Percentiles rank a stretch among this genome's conserved stretches.
phyloP scores from a whole-genome alignment of 1,284 basidiomycete species.

The Naganishia sp. region DNA sequence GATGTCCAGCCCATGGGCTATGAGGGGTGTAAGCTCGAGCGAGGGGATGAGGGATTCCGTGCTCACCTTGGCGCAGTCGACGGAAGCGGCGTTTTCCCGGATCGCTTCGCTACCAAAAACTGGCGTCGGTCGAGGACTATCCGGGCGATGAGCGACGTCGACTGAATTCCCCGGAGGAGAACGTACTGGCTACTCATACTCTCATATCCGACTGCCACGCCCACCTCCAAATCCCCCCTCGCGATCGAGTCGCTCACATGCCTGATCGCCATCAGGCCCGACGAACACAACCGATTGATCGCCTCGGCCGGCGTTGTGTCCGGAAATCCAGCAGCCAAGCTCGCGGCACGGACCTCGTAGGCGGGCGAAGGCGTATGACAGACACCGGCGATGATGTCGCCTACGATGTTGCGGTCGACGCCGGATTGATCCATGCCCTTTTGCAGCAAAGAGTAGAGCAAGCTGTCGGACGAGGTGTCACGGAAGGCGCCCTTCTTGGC shows the following conservation, averaged over 20 bases:
- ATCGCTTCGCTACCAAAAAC: slow-evolving; percentile 64
- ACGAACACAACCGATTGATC: slow-evolving; percentile 81
- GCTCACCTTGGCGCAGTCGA: slow-evolving; percentile 73
- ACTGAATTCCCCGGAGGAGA: slow-evolving; percentile 37
- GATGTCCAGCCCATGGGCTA: slow-evolving; percentile 90
- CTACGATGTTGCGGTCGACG: slow-evolving; percentile 34
- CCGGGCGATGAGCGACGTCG: slow-evolving; percentile 12
- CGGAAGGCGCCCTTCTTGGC: slow-evolving; percentile 39
- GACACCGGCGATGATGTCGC: slow-evolving; percentile 52
- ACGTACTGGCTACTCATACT: slow-evolving; percentile 76
- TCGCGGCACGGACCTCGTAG: slow-evolving; percentile 74
- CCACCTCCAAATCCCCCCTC: slow-evolving; percentile 66
- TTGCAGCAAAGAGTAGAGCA: slow-evolving; percentile 37
- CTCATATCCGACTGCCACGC: slow-evolving; percentile 77
- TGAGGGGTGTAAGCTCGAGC: not conserved
- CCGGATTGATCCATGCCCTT: slow-evolving; percentile 36
- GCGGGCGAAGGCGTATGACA: slow-evolving; percentile 81
- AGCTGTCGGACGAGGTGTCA: slow-evolving; percentile 37
- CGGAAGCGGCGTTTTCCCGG: slow-evolving; percentile 60
- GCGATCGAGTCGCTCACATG: slow-evolving; percentile 76
- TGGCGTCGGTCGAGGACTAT: slow-evolving; percentile 73
- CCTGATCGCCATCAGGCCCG: slow-evolving; percentile 81
- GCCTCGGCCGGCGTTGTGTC: slow-evolving; percentile 71
- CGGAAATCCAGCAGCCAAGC: slow-evolving; percentile 77
- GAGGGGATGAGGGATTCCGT: slow-evolving; percentile 6